Percentiles rank a stretch among this genome's conserved stretches.
Conservation (phyloP, 805 yeast genomes). For the Pachysolen tannophilus region DNA sequence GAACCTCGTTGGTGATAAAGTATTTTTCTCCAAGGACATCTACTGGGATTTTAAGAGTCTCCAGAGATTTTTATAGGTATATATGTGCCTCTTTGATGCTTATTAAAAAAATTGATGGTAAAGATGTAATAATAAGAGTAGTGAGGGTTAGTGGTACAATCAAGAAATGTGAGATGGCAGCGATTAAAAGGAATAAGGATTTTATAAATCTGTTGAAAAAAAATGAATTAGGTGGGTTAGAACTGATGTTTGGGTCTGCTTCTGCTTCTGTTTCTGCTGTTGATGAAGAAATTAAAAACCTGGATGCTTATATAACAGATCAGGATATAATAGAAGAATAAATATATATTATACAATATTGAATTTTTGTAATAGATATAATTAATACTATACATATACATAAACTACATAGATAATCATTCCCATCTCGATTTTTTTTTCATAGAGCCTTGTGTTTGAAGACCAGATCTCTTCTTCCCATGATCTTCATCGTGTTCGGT, state of each 20-base stretch:
- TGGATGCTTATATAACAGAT: conserved; percentile 26
- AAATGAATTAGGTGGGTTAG: background rate
- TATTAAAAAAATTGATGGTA: conserved; percentile 41
- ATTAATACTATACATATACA: no score
- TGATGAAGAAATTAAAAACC: conserved; percentile 26
- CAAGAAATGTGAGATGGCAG: conserved; percentile 68
- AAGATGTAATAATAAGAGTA: conserved; percentile 47
- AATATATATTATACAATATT: no score
- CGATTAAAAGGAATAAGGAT: conserved; percentile 41
- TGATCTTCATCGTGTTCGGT: no score
- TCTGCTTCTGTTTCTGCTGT: no score
- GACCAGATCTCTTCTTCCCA: no score
- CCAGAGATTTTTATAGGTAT: conserved; percentile 51
- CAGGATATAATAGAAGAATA: background rate
- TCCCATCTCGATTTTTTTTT: no score
- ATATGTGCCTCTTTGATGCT: conserved; percentile 62
- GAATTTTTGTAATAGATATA: no score
- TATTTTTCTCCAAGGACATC: conserved; percentile 78
- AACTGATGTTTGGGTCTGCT: background rate
- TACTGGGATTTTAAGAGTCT: conserved; percentile 76
- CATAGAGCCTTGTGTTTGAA: no score
- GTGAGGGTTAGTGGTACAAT: conserved; percentile 81
- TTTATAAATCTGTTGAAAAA: conserved; percentile 25
- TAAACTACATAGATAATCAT: no score
- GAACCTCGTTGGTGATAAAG: conserved; percentile 54